phyloP scores from a whole-genome alignment of 2,329 filamentous ascomycete genomes.

The Fusarium hostae region DNA sequence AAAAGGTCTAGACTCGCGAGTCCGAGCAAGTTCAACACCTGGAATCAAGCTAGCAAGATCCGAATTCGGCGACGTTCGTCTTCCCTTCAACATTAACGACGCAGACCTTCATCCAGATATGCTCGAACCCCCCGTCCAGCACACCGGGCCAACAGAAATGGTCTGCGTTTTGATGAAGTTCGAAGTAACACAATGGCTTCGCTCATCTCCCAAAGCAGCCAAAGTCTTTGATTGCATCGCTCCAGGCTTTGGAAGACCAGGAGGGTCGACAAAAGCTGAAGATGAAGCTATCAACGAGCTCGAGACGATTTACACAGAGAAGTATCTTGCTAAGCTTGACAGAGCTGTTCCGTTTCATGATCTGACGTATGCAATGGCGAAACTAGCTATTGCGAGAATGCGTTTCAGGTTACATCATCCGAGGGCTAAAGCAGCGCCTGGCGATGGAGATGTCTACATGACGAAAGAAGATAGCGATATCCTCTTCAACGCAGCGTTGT shows the following conservation, averaged over 20 bases:
- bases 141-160: constrained; percentile 66
- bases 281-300: constrained; percentile 45
- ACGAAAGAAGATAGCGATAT: constrained; percentile 37
- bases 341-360: constrained; percentile 45
- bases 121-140: constrained; percentile 57
- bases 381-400: constrained; percentile 43
- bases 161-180: constrained; percentile 52
- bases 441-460: constrained; percentile 19
- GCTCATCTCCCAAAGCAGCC: constrained; percentile 34
- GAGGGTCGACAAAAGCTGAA: constrained; percentile 11
- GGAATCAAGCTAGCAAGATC: constrained; percentile 1
- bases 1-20: constrained; percentile 32
- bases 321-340: constrained; percentile 40
- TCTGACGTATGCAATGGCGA: constrained; percentile 36
- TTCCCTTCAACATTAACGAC: constrained; percentile 68
- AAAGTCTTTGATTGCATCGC: constrained; percentile 34
- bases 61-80: constrained; percentile 37
- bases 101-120: constrained; percentile 62
- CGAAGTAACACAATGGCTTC: constrained; percentile 44
- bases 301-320: constrained; percentile 39
- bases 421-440: constrained; percentile 9
- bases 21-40: not conserved
- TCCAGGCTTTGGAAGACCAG: not conserved
- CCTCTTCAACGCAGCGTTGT: constrained; percentile 42
- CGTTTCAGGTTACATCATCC: constrained; percentile 47